Base-by-base conservation (phyloP, 208 protist genomes). In the Naegleria gruberi region DNA sequence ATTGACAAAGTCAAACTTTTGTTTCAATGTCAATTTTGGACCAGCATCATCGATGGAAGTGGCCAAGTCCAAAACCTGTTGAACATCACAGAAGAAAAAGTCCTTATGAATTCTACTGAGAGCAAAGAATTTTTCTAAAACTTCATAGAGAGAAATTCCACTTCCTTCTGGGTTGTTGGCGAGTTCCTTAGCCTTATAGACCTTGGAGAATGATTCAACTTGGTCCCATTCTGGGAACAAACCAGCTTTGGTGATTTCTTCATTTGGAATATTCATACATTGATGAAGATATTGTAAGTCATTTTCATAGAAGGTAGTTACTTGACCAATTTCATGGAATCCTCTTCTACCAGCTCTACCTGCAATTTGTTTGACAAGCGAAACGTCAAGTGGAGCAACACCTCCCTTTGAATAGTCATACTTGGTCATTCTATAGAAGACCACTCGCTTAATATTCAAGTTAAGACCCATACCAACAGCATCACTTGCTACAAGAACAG, bases 391-490 rank as follows among this genome's bases (percentile, higher is more conserved):
- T 44, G 34, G 34, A 83, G 37, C 0, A 83, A 0, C 23, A 30
- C 10, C 23, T n/a, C 30, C 37, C 44, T 84, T 42, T 17, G 10
- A 4, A 41, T 84, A 45, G 0, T 45, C 34, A 30, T n/a, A 44
- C 30, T 41, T 84, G 19, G 17, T 6, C 17, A 45, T 84, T 84
- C 30, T 44, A n/a, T 42, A 74, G 44, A 87, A 84, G 0, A 43
- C 12, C n/a, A 92, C 41, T 30, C 96, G 93, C 82, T 96, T 93
- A 91, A 98, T 97, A 90, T 96, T 94, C 93, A 99, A 96, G 92
- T 99, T 99, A 3, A 99, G 93, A 7, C 97, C 97, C 93, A 98
- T 98, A 46, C 97, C 97, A 41, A 99, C 95, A 15, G 97, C 97
- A 90, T 99, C 97, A 15, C 96, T 98, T 3, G 97, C 96, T 6